A percentile compares a stretch with the other conserved stretches of the same genome.
These are phyloP conservation scores for Ogataea thermomethanolica DNA, from an alignment of 805 yeast species.

Conservation along the genomic window DNA sequence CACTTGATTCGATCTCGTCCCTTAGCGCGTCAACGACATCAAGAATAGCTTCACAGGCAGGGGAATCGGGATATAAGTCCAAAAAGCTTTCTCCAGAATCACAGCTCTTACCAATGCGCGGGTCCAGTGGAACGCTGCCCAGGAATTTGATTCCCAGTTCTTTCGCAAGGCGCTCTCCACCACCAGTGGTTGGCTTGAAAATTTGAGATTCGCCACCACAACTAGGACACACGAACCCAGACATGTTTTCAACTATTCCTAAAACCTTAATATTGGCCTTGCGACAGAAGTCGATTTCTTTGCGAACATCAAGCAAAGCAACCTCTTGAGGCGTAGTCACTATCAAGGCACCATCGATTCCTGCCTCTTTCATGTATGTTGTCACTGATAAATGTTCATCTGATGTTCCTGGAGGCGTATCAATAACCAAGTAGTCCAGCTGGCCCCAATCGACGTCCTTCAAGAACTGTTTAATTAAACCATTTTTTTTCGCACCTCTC, in stretches of 20 bases:
- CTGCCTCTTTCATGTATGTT: constrained; percentile 80
- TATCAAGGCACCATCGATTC: constrained; percentile 91
- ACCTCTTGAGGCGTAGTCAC: constrained; percentile 99
- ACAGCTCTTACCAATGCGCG: constrained; percentile 86
- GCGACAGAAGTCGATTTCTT: constrained; percentile 90
- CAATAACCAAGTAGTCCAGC: constrained; percentile 82
- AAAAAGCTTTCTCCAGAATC: constrained; percentile 83
- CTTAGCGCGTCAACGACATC: constrained; percentile 74
- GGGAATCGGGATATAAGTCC: constrained; percentile 84
- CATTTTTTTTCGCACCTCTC: constrained; percentile 96
- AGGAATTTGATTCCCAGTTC: constrained; percentile 76
- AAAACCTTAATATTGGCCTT: constrained; percentile 84
- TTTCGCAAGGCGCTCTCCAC: constrained; percentile 79
- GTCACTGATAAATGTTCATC: constrained; percentile 95
- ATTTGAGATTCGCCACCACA: constrained; percentile 89
- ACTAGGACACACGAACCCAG: constrained; percentile 95
- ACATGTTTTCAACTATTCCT: constrained; percentile 96
- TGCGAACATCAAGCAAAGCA: constrained; percentile 88
- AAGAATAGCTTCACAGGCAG: constrained; percentile 82
- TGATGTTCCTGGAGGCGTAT: constrained; percentile 98
- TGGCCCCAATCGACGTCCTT: constrained; percentile 96
- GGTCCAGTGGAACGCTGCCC: constrained; percentile 94
- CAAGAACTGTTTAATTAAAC: constrained; percentile 86
- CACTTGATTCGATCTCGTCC: constrained; percentile 35
- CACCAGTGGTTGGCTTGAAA: constrained; percentile 95